phyloP scores from a whole-genome alignment of 1,284 basidiomycete genomes.

The Abortiporus biennis region DNA sequence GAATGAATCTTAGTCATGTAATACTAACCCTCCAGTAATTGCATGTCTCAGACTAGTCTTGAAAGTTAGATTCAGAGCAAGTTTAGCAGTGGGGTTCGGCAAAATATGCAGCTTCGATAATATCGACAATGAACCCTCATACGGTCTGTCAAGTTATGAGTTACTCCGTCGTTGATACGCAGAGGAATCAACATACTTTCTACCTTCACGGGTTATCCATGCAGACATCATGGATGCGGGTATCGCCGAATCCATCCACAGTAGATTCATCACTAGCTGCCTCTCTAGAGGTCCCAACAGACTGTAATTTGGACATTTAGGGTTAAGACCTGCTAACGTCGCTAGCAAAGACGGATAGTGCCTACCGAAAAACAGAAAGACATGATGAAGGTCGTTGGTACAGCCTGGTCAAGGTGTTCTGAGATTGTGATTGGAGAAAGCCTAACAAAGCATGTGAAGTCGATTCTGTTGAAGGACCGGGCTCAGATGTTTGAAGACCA shows the following conservation, averaged over 20 bases:
- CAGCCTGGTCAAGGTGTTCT: slow-evolving; percentile 77
- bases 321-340: slow-evolving; percentile 12
- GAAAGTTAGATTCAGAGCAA: slow-evolving; percentile 71
- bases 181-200: slow-evolving; percentile 43
- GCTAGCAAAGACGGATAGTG: slow-evolving; percentile 11
- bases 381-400: slow-evolving; percentile 91
- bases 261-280: slow-evolving; percentile 86
- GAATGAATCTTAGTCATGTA: not conserved
- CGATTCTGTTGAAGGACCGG: slow-evolving; percentile 14
- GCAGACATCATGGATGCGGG: slow-evolving; percentile 68
- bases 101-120: slow-evolving; percentile 75
- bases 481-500: slow-evolving; percentile 5
- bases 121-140: slow-evolving; percentile 63
- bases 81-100: slow-evolving; percentile 51
- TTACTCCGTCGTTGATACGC: slow-evolving; percentile 9
- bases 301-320: slow-evolving; percentile 34
- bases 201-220: slow-evolving; percentile 76
- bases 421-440: slow-evolving; percentile 85
- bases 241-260: slow-evolving; percentile 87
- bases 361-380: slow-evolving; percentile 87
- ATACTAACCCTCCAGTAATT: slow-evolving; percentile 83
- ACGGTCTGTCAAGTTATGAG: slow-evolving; percentile 43
- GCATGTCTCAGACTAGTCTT: slow-evolving; percentile 80
- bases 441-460: slow-evolving; percentile 60
- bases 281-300: slow-evolving; percentile 82